Conservation (phyloP, 495 filamentous ascomycete genomes). For the Hypoxylon rickii region DNA sequence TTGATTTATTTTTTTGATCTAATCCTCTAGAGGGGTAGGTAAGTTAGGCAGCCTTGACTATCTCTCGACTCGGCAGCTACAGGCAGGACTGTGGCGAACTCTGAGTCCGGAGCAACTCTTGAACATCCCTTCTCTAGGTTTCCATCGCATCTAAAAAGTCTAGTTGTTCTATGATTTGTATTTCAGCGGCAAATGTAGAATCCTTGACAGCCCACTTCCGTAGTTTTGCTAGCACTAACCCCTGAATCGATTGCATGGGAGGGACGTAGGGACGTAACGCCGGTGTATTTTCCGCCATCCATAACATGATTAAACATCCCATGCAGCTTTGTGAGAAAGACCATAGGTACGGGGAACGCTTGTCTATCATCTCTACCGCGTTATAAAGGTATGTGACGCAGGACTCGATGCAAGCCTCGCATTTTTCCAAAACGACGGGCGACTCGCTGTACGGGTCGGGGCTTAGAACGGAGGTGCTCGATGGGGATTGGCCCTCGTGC, state of each 20-base stretch:
- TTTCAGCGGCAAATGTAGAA: slow-evolving; percentile 38
- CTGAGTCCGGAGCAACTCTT: not conserved
- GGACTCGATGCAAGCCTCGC: slow-evolving; percentile 40
- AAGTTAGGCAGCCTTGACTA: too few relatives aligned
- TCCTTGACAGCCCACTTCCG: slow-evolving; percentile 37
- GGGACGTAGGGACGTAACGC: slow-evolving; percentile 34
- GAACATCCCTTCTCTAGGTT: not conserved
- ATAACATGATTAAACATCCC: slow-evolving; percentile 35
- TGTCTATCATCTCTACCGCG: slow-evolving; percentile 38
- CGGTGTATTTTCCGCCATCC: slow-evolving; percentile 36
- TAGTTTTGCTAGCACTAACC: slow-evolving; percentile 34
- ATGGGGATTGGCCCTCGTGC: slow-evolving; percentile 29
- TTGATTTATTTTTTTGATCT: too few relatives aligned
- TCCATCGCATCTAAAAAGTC: slow-evolving; percentile 34
- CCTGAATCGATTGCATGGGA: slow-evolving; percentile 33
- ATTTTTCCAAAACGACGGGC: slow-evolving; percentile 36
- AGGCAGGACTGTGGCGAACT: not conserved
- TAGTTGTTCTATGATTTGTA: slow-evolving; percentile 36
- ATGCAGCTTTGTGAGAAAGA: slow-evolving; percentile 39
- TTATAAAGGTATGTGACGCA: slow-evolving; percentile 41
- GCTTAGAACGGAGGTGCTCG: slow-evolving; percentile 22
- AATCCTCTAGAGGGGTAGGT: too few relatives aligned
- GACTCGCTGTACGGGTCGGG: slow-evolving; percentile 31
- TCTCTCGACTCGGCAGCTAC: too few relatives aligned
- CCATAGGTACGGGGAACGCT: slow-evolving; percentile 41